These are phyloP conservation scores for Cryoendolithus antarcticus DNA, from an alignment of 2,329 filamentous ascomycete species.

Conservation along the genomic window DNA sequence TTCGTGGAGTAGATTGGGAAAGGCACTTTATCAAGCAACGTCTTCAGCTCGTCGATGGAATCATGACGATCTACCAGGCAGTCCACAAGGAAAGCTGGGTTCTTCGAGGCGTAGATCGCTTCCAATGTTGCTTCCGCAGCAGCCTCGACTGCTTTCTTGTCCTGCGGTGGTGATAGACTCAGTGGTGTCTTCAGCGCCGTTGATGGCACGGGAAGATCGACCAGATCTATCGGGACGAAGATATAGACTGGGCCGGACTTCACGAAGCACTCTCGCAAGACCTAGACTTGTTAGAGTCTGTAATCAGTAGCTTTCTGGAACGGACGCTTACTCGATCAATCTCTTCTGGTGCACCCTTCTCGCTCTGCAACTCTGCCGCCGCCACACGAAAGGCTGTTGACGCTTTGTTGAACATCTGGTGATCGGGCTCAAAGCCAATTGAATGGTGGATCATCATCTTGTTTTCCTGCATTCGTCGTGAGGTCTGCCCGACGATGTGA, in stretches of 20 bases:
- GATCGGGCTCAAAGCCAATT: slow-evolving; percentile 29
- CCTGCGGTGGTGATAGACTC: slow-evolving; percentile 20
- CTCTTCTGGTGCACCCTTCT: slow-evolving; percentile 27
- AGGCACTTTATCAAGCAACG: slow-evolving; percentile 23
- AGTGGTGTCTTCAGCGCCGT: slow-evolving; percentile 26
- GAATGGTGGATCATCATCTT: slow-evolving; percentile 36
- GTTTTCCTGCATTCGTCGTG: slow-evolving; percentile 28
- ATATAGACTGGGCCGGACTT: slow-evolving; percentile 33
- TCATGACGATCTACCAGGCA: slow-evolving; percentile 27
- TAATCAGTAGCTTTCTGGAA: no score
- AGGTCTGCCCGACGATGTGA: slow-evolving; percentile 36
- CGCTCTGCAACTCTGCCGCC: slow-evolving; percentile 29
- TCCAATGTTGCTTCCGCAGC: slow-evolving; percentile 24
- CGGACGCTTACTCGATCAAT: slow-evolving; percentile 25
- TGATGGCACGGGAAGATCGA: slow-evolving; percentile 25
- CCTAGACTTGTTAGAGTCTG: no score
- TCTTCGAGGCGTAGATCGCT: slow-evolving; percentile 23
- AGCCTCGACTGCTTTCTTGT: slow-evolving; percentile 14
- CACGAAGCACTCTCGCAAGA: slow-evolving; percentile 32
- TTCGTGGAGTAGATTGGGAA: slow-evolving; percentile 28
- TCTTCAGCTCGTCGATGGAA: slow-evolving; percentile 21
- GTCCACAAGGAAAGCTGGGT: slow-evolving; percentile 29
- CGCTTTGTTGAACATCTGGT: slow-evolving; percentile 30
- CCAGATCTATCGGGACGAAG: slow-evolving; percentile 31
- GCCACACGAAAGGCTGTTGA: slow-evolving; percentile 26